These are phyloP conservation scores for Chaetomium cochliodes DNA, from an alignment of 495 filamentous ascomycete species.

Conservation along the genomic window DNA sequence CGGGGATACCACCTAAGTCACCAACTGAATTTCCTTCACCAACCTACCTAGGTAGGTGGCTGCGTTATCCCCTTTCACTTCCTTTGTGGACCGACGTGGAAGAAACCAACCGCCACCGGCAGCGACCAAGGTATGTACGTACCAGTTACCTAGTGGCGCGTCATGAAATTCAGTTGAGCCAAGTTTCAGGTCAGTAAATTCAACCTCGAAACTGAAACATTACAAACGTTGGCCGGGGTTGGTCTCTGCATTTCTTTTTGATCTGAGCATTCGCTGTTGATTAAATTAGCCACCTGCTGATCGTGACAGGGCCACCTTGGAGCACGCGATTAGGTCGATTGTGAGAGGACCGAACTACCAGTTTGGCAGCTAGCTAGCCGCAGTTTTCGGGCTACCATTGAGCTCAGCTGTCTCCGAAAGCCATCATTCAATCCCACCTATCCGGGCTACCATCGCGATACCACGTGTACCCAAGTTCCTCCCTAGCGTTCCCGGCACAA, in stretches of 20 bases:
- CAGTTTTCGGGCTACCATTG: too few species aligned
- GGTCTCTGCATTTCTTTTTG: background rate
- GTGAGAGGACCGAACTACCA: background rate
- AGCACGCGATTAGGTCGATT: background rate
- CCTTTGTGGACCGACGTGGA: too few species aligned
- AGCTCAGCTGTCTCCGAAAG: too few species aligned
- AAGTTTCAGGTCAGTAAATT: background rate
- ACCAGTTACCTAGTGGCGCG: background rate
- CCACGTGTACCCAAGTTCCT: constrained; percentile 1
- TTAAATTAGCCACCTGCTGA: background rate
- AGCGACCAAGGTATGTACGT: too few species aligned
- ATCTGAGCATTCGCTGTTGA: background rate
- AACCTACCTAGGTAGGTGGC: too few species aligned
- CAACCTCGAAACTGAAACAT: background rate
- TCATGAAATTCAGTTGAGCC: background rate
- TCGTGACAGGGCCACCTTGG: constrained; percentile 1
- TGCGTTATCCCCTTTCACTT: too few species aligned
- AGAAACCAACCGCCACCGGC: too few species aligned
- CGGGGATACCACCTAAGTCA: too few species aligned
- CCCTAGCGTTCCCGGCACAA: background rate
- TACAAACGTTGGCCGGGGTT: background rate
- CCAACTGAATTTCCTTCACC: too few species aligned
- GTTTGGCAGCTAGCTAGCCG: too few species aligned
- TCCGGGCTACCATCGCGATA: background rate
- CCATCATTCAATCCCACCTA: background rate